Evolutionary conservation across 805 yeast genomes (phyloP).

Genomic region (Ogataea trehalophila): DNA sequence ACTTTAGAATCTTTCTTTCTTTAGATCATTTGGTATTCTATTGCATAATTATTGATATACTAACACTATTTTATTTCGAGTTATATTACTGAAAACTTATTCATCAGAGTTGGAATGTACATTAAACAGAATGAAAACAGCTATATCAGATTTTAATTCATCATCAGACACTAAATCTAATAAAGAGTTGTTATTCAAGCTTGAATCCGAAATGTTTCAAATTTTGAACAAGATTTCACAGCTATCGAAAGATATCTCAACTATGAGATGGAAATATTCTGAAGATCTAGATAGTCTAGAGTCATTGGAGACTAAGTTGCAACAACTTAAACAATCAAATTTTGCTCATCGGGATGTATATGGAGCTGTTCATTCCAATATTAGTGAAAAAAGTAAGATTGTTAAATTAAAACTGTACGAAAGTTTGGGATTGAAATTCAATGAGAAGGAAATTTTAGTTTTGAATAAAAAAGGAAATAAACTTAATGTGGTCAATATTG

Average conservation of each 20-base stretch:
- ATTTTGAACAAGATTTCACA: conserved; percentile 50
- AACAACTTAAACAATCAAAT: conserved; percentile 13
- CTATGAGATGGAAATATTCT: conserved; percentile 34
- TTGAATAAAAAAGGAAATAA: conserved; percentile 42
- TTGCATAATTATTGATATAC: neutral
- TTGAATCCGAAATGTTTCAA: conserved; percentile 43
- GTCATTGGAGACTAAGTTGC: conserved; percentile 27
- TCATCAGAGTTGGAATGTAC: conserved; percentile 12
- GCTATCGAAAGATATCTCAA: conserved; percentile 40
- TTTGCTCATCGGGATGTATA: conserved; percentile 18
- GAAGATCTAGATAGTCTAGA: conserved; percentile 34
- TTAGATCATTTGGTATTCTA: neutral
- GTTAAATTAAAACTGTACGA: conserved; percentile 57
- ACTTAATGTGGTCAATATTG: conserved; percentile 47
- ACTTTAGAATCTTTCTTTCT: neutral
- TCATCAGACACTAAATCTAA: conserved; percentile 29
- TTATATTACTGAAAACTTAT: neutral
- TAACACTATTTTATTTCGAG: conserved; percentile 2
- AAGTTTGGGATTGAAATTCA: conserved; percentile 53
- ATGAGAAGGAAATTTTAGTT: conserved; percentile 41
- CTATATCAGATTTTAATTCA: conserved; percentile 23
- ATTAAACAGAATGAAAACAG: conserved; percentile 13
- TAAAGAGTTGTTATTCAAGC: conserved; percentile 27
- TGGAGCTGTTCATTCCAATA: neutral
- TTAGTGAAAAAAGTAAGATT: conserved; percentile 30